A percentile compares a stretch with the other conserved stretches of the same genome.
phyloP scores from a whole-genome alignment of 106 monocot species.

The Acorus gramineus region DNA sequence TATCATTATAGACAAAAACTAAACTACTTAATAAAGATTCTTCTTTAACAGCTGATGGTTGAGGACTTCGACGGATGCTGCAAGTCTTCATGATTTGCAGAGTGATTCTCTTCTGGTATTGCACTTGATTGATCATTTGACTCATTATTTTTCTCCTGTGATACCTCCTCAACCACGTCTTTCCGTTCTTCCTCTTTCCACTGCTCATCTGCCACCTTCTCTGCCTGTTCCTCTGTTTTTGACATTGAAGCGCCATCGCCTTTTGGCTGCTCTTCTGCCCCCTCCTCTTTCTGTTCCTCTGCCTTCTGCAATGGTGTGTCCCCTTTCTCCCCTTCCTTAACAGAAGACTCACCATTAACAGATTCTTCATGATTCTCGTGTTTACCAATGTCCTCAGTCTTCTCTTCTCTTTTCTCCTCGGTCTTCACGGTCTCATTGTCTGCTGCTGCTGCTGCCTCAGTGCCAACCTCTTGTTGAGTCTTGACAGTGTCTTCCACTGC shows the following conservation, averaged over 20 bases:
- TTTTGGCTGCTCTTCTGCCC: neutral
- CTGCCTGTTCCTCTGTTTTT: conserved; percentile 1
- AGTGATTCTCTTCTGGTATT: conserved; percentile 4
- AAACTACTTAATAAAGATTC: too few relatives aligned
- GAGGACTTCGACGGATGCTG: conserved; percentile 22
- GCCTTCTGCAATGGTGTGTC: neutral
- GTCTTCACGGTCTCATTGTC: neutral
- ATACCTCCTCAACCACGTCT: conserved; percentile 1
- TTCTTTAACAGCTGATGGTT: conserved; percentile 16
- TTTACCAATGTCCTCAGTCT: neutral
- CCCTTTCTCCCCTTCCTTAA: neutral
- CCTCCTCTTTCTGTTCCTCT: neutral
- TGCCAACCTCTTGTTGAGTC: neutral
- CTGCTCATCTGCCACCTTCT: neutral
- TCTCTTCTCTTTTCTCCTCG: neutral
- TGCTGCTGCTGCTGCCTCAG: neutral
- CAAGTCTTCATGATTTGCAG: conserved; percentile 11
- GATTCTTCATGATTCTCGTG: neutral
- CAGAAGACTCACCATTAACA: neutral
- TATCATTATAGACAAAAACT: too few relatives aligned
- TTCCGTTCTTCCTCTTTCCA: neutral
- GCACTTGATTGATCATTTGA: conserved; percentile 7
- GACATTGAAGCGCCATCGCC: too few relatives aligned
- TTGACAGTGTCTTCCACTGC: conserved; percentile 8
- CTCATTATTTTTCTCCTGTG: neutral